Evolutionary conservation across 257 asterid genomes (phyloP).

Genomic region (Gentiana straminea): DNA sequence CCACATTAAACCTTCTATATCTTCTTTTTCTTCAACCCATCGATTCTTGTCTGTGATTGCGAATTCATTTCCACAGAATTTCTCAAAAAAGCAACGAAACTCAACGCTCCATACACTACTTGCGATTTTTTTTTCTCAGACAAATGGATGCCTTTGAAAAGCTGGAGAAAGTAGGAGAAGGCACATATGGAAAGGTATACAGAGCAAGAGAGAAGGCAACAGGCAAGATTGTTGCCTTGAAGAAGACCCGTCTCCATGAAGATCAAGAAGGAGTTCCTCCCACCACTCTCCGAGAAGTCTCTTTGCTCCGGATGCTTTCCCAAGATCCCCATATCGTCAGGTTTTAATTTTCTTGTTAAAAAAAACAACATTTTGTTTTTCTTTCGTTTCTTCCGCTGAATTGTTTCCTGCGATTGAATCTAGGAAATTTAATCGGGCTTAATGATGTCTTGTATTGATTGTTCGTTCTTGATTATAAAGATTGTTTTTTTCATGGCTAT

Average conservation of each 20-base stretch:
- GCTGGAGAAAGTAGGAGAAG: slow-evolving; percentile 9
- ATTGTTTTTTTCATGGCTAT: neutral
- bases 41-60: too few relatives aligned
- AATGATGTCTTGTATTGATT: too few relatives aligned
- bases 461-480: too few relatives aligned
- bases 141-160: slow-evolving; percentile 7
- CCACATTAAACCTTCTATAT: too few relatives aligned
- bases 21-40: too few relatives aligned
- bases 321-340: slow-evolving; percentile 75
- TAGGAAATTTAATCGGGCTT: neutral
- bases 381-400: neutral
- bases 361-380: neutral
- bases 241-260: slow-evolving; percentile 92
- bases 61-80: too few relatives aligned
- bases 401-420: neutral
- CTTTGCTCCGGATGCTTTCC: slow-evolving; percentile 83
- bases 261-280: slow-evolving; percentile 99
- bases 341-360: slow-evolving; percentile 16
- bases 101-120: too few relatives aligned
- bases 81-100: too few relatives aligned
- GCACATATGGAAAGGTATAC: slow-evolving; percentile 66
- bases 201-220: slow-evolving; percentile 90
- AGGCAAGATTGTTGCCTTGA: slow-evolving; percentile 80
- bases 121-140: slow-evolving; percentile 17
- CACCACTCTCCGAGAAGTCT: slow-evolving; percentile 94